A percentile compares a stretch with the other conserved stretches of the same genome.
Conservation (phyloP, 2,329 filamentous ascomycete genomes). For the Penicillium sumatraense region DNA sequence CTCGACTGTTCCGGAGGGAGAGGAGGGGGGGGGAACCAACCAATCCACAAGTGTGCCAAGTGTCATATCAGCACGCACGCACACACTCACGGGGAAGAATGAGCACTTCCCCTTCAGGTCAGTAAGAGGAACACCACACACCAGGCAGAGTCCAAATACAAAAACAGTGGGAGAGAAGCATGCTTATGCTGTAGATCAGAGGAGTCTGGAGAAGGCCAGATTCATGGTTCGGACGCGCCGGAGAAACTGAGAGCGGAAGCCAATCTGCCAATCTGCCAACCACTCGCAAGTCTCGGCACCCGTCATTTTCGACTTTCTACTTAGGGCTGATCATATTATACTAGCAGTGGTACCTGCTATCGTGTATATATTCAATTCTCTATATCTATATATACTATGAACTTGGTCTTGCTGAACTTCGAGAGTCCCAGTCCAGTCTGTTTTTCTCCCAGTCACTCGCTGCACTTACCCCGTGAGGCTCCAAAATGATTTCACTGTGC, state of each 20-base stretch:
- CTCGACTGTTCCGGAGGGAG: slow-evolving; percentile 4
- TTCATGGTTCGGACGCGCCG: slow-evolving; percentile 30
- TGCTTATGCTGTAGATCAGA: slow-evolving; percentile 10
- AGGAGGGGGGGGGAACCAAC: background rate
- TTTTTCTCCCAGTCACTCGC: background rate
- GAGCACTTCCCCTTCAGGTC: background rate
- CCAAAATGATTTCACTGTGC: slow-evolving; percentile 20
- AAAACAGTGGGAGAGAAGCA: slow-evolving; percentile 7
- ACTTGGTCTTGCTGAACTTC: too few species aligned
- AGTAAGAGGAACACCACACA: slow-evolving; percentile 13
- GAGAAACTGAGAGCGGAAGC: slow-evolving; percentile 26
- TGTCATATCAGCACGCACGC: too few species aligned
- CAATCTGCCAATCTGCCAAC: slow-evolving; percentile 15
- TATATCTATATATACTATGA: too few species aligned
- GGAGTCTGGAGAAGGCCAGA: slow-evolving; percentile 24
- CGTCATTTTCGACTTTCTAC: background rate
- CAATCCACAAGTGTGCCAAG: background rate
- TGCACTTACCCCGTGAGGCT: slow-evolving; percentile 1
- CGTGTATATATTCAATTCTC: too few species aligned
- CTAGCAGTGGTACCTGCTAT: too few species aligned
- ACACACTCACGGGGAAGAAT: background rate
- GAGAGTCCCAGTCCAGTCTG: background rate
- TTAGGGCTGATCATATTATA: too few species aligned
- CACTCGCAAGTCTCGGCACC: slow-evolving; percentile 10
- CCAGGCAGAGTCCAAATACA: slow-evolving; percentile 7